Evolutionary conservation across 305 asterid species (phyloP).

Genomic region (Fraxinus baroniana): DNA sequence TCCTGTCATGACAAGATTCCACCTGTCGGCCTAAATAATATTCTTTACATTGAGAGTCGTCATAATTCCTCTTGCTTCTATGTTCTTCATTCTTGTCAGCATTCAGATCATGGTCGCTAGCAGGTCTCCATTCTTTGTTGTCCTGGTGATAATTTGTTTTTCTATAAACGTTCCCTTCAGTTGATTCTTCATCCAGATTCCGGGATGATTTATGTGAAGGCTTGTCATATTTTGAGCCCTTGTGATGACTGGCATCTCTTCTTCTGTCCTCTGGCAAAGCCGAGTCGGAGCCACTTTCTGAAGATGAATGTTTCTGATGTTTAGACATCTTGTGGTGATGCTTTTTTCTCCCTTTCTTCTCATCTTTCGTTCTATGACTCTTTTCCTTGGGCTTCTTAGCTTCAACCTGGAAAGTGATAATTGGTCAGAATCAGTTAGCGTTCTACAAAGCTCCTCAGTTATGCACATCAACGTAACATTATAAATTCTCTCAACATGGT

Average conservation of each 20-base stretch:
- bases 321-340: constrained; percentile 48
- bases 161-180: constrained; percentile 33
- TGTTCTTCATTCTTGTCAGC: constrained; percentile 25
- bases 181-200: constrained; percentile 39
- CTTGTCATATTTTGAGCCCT: constrained; percentile 32
- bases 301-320: constrained; percentile 41
- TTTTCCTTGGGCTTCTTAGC: constrained; percentile 47
- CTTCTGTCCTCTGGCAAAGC: constrained; percentile 31
- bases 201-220: constrained; percentile 21
- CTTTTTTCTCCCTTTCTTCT: constrained; percentile 44
- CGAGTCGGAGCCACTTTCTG: constrained; percentile 44
- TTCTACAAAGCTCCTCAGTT: constrained; percentile 3
- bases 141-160: constrained; percentile 36
- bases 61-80: constrained; percentile 25
- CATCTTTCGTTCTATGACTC: constrained; percentile 24
- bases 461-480: background rate
- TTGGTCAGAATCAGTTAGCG: constrained; percentile 13
- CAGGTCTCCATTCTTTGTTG: constrained; percentile 28
- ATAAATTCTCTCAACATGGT: background rate
- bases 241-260: constrained; percentile 31
- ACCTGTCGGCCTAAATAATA: constrained; percentile 29
- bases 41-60: constrained; percentile 27
- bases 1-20: constrained; percentile 31
- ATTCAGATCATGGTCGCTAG: constrained; percentile 20
- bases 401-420: constrained; percentile 54